Evolutionary conservation across 805 yeast species (phyloP).

Genomic region (Candida incommunis): DNA sequence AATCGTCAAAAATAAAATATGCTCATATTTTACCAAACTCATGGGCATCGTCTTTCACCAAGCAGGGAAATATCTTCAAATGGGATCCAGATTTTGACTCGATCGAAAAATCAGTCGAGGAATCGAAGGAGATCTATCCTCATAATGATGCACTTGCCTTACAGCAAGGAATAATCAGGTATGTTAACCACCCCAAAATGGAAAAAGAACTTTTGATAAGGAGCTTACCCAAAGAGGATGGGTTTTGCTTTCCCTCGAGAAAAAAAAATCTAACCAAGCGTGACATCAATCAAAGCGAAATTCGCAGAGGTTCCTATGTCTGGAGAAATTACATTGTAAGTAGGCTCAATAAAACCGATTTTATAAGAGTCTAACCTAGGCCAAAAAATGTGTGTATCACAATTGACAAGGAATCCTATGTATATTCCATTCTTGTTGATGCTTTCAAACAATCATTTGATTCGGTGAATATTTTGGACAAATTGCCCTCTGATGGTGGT

Average conservation of each 20-base stretch:
- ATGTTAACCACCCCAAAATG: conserved; percentile 7
- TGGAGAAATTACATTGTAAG: conserved; percentile 45
- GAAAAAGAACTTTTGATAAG: background rate
- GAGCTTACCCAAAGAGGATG: too few species aligned
- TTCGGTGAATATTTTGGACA: conserved; percentile 4
- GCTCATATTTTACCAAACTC: conserved; percentile 71
- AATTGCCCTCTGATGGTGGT: conserved; percentile 9
- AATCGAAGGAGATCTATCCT: conserved; percentile 18
- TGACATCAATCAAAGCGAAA: conserved; percentile 60
- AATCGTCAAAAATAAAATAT: conserved; percentile 50
- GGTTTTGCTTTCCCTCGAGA: background rate
- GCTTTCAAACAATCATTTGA: conserved; percentile 5
- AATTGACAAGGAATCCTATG: conserved; percentile 7
- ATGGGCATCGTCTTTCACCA: conserved; percentile 58
- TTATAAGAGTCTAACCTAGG: conserved; percentile 6
- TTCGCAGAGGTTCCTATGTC: conserved; percentile 41
- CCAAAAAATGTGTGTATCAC: background rate
- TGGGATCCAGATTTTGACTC: conserved; percentile 78
- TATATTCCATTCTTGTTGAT: conserved; percentile 11
- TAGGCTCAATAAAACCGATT: conserved; percentile 7
- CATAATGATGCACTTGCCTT: conserved; percentile 62
- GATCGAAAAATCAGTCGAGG: conserved; percentile 41
- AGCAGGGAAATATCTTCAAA: conserved; percentile 34
- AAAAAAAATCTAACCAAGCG: conserved; percentile 26
- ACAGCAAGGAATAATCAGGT: conserved; percentile 45